A percentile compares a stretch with the other conserved stretches of the same genome.
Conservation (phyloP, 192 early-diverging fungal species). For the Coemansia sp. region DNA sequence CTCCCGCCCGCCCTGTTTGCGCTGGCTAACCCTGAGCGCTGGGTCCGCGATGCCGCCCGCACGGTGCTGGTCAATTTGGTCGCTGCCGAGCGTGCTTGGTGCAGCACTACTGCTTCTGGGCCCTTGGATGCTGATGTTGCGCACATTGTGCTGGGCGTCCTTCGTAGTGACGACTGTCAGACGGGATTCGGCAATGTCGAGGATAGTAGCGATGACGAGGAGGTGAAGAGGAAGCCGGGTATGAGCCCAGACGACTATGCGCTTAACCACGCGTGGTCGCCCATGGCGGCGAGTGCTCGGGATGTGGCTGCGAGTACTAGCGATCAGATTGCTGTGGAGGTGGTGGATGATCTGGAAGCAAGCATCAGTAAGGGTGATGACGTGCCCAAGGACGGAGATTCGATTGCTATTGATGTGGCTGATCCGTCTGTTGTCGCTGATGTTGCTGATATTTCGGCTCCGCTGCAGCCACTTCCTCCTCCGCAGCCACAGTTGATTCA, state of each 20-base stretch:
- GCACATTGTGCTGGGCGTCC: constrained; percentile 29
- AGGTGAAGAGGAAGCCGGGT: neutral
- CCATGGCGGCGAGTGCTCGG: neutral
- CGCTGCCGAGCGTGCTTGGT: constrained; percentile 29
- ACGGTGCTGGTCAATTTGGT: constrained; percentile 48
- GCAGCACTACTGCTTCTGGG: constrained; percentile 5
- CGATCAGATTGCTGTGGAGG: neutral
- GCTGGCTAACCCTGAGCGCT: constrained; percentile 45
- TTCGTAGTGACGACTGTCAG: constrained; percentile 43
- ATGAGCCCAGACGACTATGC: constrained; percentile 1
- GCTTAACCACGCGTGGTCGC: constrained; percentile 29
- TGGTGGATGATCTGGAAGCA: neutral
- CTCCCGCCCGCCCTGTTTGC: constrained; percentile 38
- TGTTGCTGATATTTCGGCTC: constrained; percentile 36
- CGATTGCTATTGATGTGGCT: constrained; percentile 15
- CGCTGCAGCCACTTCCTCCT: neutral
- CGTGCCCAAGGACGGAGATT: neutral
- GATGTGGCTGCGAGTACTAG: neutral
- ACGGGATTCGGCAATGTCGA: constrained; percentile 49
- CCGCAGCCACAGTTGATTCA: neutral
- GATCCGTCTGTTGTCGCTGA: constrained; percentile 47
- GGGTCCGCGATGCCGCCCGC: constrained; percentile 48
- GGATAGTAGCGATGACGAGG: neutral
- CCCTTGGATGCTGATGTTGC: constrained; percentile 25
- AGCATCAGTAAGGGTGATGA: neutral